Base-by-base conservation (phyloP, 768 basidiomycete genomes). In the Tylopilus vinaceipallidus region DNA sequence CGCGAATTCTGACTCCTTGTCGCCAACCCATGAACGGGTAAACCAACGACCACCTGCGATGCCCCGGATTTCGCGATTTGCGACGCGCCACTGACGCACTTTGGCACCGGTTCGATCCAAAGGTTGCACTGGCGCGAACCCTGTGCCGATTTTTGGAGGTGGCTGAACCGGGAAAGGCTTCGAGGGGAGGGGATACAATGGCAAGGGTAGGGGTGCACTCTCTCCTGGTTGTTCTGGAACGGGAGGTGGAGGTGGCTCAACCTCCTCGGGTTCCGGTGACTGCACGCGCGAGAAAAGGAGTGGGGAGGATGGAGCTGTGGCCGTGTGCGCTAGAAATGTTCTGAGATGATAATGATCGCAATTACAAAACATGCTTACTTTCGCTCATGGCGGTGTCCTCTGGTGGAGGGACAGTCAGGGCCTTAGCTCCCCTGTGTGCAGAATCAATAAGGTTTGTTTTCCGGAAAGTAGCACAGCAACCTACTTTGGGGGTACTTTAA, bases 21-120 rank as follows among this genome's bases (percentile, higher is more conserved):
- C 84, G 20, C 88, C 89, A n/a, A 88, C 86, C 88, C 88, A 91
- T n/a, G 85, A 70, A 27, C 77, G 78, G 6, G 82, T 71, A 56
- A 90, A 84, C 89, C 89, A 91, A 34, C 88, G 80, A 1, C 89
- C 89, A 12, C 89, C 89, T 17, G 84, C 88, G 44, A 91, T 88
- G 7, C 89, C 89, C 32, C 87, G 76, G 44, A 91, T 81, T 68
- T 91, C 89, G 35, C 89, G 80, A 49, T 84, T 78, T 8, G 86
- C 88, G 35, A 77, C 61, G 33, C 86, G 80, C 89, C 89, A 91
- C 50, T 79, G 82, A 26, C 89, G 80, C 22, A 80, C 80, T 57
- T 81, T 80, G 42, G 74, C 78, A 16, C 74, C 73, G 20, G 71
- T 78, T 60, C 79, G 83, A 62, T 91, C 89, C 22, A 91, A 73